These are phyloP conservation scores for Galerina sulciceps DNA, from an alignment of 768 basidiomycete genomes.

Conservation along the genomic window DNA sequence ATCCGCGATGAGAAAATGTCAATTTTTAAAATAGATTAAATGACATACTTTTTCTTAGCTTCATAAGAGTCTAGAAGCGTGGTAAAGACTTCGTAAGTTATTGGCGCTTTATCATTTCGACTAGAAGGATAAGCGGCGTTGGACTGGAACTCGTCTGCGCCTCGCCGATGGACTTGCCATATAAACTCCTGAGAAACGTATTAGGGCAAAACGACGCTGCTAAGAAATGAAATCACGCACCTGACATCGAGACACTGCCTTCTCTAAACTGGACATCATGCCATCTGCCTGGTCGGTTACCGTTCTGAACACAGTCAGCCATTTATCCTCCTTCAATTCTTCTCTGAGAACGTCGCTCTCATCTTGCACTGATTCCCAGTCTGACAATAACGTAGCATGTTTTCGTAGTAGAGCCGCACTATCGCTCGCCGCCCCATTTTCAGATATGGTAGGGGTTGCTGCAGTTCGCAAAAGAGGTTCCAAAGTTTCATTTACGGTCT, in stretches of 20 bases:
- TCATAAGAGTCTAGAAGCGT: conserved; percentile 76
- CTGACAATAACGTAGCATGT: conserved; percentile 68
- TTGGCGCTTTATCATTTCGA: conserved; percentile 52
- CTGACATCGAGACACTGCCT: conserved; percentile 89
- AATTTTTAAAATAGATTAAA: conserved; percentile 9
- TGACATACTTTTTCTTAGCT: conserved; percentile 84
- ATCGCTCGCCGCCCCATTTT: conserved; percentile 40
- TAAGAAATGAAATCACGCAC: conserved; percentile 44
- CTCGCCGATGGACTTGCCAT: conserved; percentile 75
- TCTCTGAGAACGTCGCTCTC: conserved; percentile 84
- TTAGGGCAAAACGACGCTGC: conserved; percentile 3
- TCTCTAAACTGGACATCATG: conserved; percentile 97
- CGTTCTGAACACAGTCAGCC: conserved; percentile 93
- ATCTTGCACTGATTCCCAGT: conserved; percentile 83
- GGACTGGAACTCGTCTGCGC: conserved; percentile 42
- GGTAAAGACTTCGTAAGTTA: conserved; percentile 67
- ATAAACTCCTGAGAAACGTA: conserved; percentile 72
- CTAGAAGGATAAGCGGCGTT: conserved; percentile 48
- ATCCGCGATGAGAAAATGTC: conserved; percentile 15
- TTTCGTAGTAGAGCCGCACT: conserved; percentile 67
- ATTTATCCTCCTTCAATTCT: conserved; percentile 97
- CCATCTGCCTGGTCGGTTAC: conserved; percentile 95
- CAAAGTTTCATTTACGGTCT: conserved; percentile 66
- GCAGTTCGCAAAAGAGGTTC: conserved; percentile 57
- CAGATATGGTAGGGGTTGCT: conserved; percentile 50